Evolutionary conservation across 1,284 basidiomycete genomes (phyloP), one percentile per base, ranked within the genome.

Genomic region (Cutaneotrichosporon mucoides): DNA sequence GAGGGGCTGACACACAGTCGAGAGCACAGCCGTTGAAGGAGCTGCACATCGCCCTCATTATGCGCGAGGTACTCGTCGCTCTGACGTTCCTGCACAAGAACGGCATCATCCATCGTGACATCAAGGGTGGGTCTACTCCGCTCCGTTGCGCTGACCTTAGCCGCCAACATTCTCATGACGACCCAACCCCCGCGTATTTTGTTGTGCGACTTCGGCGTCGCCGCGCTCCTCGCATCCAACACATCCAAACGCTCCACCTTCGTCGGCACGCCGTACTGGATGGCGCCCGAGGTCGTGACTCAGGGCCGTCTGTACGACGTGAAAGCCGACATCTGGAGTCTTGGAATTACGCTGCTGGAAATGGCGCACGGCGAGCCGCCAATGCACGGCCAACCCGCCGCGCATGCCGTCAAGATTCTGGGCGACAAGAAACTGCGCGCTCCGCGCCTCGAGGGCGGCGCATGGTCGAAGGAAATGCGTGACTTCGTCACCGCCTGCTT

Each of bases 231-330:
- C 40, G 86, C 89, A 6, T 92, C 90, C 5, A 83, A 86, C 2
- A 87, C 88, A 5, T 90, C 90, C 73, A 98, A 97, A 76, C 85
- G 94, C 24, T 92, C 92, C 51, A 98, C 94, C 0, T 86, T 97
- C 66, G 91, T 94, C 62, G 95, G 95, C 1, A 98, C 95, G 0
- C 94, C 93, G 0, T 92, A 95, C 74, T 98, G 94, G 94, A 98
- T 98, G 95, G 94, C 94, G 0, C 94, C 94, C 0, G 95, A 98
- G 77, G 92, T 98, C 5, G 90, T 95, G 13, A 89, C 92, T 62
- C 86, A 88, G 43, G 86, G 88, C 3, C 86, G 90, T 37, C 83
- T 88, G 47, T 99, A 99, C 77, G 94, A 99, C 71, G 89, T 89
- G 53, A 95, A 94, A 76, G 95, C 94, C 5, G 95, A 98, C 71